Base-by-base conservation (phyloP, 2,329 filamentous ascomycete species). In the Colletotrichum sidae region DNA sequence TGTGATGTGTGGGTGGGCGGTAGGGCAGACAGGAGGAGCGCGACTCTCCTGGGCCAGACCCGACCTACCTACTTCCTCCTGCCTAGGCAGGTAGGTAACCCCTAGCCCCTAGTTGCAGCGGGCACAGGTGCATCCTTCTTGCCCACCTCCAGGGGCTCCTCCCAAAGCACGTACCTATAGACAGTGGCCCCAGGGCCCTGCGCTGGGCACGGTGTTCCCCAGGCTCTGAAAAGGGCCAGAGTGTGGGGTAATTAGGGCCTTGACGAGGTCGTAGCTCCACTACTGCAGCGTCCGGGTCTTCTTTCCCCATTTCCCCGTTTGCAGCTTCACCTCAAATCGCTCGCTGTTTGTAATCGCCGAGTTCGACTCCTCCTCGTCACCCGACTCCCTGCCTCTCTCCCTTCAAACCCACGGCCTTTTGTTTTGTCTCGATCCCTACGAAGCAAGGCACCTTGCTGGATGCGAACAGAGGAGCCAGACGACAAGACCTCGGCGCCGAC, bases 281-380 rank as follows among this genome's bases (percentile, higher is more conserved):
- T 38, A 33, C 42, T 50, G 51, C 56, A 53, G 50, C 35, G 42
- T 41, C 58, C 61, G 61, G 61, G 51, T 60, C 60, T 60, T 60
- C 61, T 33, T 50, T 34, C 50, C 39, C 61, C 56, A 65, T 65
- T 65, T 44, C 13, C 60, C 56, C 44, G 42, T 60, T 65, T 54
- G 56, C 61, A 60, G 6, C 7, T n/a, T 7, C 13, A 9, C n/a
- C 44, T 41, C 33, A 9, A 17, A 9, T 42, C 35, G 33, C 41
- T n/a, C 6, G 47, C 41, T 39, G 52, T 53, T 52, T 41, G 47
- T 46, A 54, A 54, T 44, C 42, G 13, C 4, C 37, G 37, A 51
- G 49, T 25, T 25, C 25, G 25, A 25, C 25, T 25, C 25, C 33
- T 17, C n/a, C 47, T 61, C 58, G 51, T 56, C 52, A 47, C 55